phyloP scores from a whole-genome alignment of 768 basidiomycete genomes.

The Phaeolepiota aurea region DNA sequence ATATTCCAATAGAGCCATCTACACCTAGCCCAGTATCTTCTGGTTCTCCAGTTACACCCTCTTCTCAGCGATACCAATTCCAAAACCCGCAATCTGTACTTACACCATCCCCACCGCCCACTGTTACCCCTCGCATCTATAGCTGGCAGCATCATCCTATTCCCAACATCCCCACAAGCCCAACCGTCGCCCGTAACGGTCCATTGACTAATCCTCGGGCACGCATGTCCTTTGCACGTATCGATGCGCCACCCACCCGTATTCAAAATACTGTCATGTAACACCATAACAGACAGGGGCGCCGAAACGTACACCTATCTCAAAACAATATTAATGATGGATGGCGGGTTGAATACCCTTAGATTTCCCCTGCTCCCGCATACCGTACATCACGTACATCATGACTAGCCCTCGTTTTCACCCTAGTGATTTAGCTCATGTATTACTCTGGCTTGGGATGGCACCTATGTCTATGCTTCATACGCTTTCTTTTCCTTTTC shows the following conservation, averaged over 20 bases:
- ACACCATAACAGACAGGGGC: background rate
- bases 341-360: background rate
- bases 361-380: background rate
- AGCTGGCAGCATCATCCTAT: constrained; percentile 33
- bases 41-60: constrained; percentile 17
- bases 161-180: constrained; percentile 23
- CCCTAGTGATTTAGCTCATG: constrained; percentile 3
- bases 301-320: constrained; percentile 1
- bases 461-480: background rate
- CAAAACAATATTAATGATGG: constrained; percentile 5
- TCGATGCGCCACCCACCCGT: constrained; percentile 33
- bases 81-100: constrained; percentile 15
- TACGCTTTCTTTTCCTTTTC: constrained; percentile 2
- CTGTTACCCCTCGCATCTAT: constrained; percentile 50
- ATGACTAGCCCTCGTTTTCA: background rate
- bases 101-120: constrained; percentile 47
- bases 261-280: constrained; percentile 31
- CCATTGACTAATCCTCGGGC: constrained; percentile 53
- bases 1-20: constrained; percentile 21
- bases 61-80: constrained; percentile 11
- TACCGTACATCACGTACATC: background rate
- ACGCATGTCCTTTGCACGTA: constrained; percentile 50
- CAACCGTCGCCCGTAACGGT: constrained; percentile 23
- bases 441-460: background rate
- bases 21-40: constrained; percentile 19